Conservation (phyloP, 2,329 filamentous ascomycete species). For the Zasmidium cellare region DNA sequence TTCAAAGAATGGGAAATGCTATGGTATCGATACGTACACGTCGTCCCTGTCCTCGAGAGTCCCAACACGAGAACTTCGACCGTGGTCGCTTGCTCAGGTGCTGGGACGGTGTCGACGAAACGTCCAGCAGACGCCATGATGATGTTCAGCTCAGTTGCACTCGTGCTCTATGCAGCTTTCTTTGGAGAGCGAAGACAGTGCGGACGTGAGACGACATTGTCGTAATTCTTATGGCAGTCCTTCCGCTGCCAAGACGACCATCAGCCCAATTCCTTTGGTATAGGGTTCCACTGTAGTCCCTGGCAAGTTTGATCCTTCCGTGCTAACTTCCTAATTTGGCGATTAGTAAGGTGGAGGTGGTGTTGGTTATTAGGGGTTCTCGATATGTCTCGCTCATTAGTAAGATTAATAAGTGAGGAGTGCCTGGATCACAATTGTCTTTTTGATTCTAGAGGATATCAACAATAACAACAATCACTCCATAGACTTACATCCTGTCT, state of each 20-base stretch:
- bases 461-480: background rate
- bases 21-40: background rate
- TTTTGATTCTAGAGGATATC: no score
- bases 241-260: no score
- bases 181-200: no score
- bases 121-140: background rate
- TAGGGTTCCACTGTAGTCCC: no score
- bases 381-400: no score
- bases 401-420: no score
- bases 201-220: background rate
- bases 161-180: background rate
- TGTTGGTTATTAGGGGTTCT: no score
- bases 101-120: background rate
- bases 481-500: background rate
- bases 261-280: no score
- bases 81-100: background rate
- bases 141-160: background rate
- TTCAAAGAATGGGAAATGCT: no score
- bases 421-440: no score
- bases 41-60: background rate
- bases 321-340: background rate
- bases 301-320: background rate
- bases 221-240: no score
- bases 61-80: background rate
- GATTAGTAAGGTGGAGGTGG: no score